phyloP scores from a whole-genome alignment of 306 rosid species.

The Lathyrus oleraceus region DNA sequence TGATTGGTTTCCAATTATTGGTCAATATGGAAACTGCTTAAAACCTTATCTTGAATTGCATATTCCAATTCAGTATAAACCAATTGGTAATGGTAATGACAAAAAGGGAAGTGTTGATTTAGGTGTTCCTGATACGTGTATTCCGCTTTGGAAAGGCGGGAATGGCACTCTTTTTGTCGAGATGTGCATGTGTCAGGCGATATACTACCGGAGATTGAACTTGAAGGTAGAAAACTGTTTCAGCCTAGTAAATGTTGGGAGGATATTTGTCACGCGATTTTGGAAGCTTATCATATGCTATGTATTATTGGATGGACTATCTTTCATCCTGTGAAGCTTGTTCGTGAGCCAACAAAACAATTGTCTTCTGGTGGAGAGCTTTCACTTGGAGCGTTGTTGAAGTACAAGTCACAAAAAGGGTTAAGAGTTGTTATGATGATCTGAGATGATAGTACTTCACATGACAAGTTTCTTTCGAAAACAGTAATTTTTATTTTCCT shows the following conservation, averaged over 20 bases:
- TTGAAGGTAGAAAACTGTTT: constrained; percentile 51
- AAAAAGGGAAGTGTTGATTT: constrained; percentile 21
- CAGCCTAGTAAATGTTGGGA: constrained; percentile 61
- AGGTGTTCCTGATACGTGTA: constrained; percentile 62
- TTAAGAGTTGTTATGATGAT: constrained; percentile 58
- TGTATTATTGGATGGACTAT: constrained; percentile 70
- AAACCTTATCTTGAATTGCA: constrained; percentile 65
- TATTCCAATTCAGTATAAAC: constrained; percentile 54
- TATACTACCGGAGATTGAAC: constrained; percentile 54
- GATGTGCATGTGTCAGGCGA: constrained; percentile 65
- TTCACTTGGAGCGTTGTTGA: constrained; percentile 63
- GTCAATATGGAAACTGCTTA: constrained; percentile 45
- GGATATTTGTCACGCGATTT: constrained; percentile 69
- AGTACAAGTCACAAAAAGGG: constrained; percentile 75
- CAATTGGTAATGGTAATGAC: constrained; percentile 32
- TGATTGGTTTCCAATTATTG: constrained; percentile 67
- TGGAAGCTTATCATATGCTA: constrained; percentile 65
- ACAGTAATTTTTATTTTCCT: constrained; percentile 41
- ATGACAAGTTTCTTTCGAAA: constrained; percentile 62
- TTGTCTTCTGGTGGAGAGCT: constrained; percentile 70
- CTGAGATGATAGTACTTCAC: constrained; percentile 82
- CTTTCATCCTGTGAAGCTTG: constrained; percentile 55
- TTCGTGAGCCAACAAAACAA: constrained; percentile 62
- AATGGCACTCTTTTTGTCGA: constrained; percentile 63
- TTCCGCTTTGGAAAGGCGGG: constrained; percentile 67